Evolutionary conservation across 371 early-diverging fungal genomes (phyloP), one percentile per base, ranked within the genome.

Genomic region (Coemansia sp.): DNA sequence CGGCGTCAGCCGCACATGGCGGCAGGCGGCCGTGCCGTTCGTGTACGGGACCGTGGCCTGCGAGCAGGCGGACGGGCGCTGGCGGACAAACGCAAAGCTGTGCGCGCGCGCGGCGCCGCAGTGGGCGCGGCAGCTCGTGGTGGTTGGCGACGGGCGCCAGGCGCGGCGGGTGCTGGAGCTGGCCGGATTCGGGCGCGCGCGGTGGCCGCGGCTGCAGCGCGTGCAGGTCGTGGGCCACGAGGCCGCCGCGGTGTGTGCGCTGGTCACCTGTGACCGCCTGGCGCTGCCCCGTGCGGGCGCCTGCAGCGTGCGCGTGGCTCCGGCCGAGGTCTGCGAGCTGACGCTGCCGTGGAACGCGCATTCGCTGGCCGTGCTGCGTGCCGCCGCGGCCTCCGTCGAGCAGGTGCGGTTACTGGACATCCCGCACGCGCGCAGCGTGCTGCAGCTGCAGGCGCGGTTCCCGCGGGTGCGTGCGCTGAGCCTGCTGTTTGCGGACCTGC

Each of bases 41-140:
- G 68, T 61, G 9, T 68, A 69, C 38, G 34, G 26, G n/a, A 26
- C 68, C 0, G 35, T 69, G 11, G 58, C 68, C 0, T 69, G 69
- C 39, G 68, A 69, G 42, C 57, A 55, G 48, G 33, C 26, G n/a
- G 40, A 41, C 20, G 53, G 53, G 14, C 9, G 42, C 55, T 67
- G 70, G 70, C 31, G 39, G 12, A 69, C 62, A 2, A 69, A 69
- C 30, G 3, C 61, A 11, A 9, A 6, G 5, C 43, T 68, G 20
- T 56, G 63, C 10, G 14, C 33, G 9, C 2, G 3, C 30, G 38
- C 20, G 12, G 7, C 31, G 16, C 12, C 54, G 31, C 33, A 5
- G 14, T 36, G 43, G 43, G 66, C 56, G 55, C 60, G 57, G 6
- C 34, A 45, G 16, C 52, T 69, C 5, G 42, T 60, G 12, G 55